A percentile compares a stretch with the other conserved stretches of the same genome.
Conservation (phyloP, 2,329 filamentous ascomycete genomes). For the Hansfordia pulvinata region DNA sequence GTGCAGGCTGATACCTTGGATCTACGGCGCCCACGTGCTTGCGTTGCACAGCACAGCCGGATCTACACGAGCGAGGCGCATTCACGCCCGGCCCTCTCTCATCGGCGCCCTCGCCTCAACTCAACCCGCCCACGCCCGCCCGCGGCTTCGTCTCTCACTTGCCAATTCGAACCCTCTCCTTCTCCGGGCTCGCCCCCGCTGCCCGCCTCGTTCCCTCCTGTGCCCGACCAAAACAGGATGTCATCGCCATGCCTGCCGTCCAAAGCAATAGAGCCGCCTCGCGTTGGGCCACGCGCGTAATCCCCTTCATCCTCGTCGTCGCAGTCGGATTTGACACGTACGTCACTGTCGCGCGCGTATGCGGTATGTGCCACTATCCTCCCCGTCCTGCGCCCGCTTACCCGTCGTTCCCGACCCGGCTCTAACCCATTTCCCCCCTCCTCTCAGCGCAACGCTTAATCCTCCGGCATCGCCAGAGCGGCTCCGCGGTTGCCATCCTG, state of each 20-base stretch:
- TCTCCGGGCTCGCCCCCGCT: no score
- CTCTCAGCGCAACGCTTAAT: constrained; percentile 28
- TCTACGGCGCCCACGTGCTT: no score
- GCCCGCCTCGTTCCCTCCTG: no score
- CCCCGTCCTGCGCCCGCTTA: constrained; percentile 1
- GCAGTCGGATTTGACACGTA: constrained; percentile 59
- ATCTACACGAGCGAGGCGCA: no score
- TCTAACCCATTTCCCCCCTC: constrained; percentile 48
- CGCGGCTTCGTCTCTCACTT: no score
- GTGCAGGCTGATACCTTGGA: no score
- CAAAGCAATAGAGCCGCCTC: constrained; percentile 30
- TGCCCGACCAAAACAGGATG: no score
- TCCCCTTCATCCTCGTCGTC: constrained; percentile 56
- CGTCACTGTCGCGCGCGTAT: constrained; percentile 52
- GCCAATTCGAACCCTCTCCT: no score
- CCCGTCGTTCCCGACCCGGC: neutral
- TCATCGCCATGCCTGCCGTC: constrained; percentile 15
- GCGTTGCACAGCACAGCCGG: no score
- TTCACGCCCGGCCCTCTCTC: no score
- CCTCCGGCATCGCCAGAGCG: constrained; percentile 26
- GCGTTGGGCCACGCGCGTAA: constrained; percentile 46
- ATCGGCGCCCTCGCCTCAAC: no score
- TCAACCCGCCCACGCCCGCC: no score
- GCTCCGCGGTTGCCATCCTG: constrained; percentile 55
- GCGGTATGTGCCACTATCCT: constrained; percentile 36